Evolutionary conservation across 192 early-diverging fungal species (phyloP), one percentile per base, ranked within the genome.

Genomic region (Backusella luteola): DNA sequence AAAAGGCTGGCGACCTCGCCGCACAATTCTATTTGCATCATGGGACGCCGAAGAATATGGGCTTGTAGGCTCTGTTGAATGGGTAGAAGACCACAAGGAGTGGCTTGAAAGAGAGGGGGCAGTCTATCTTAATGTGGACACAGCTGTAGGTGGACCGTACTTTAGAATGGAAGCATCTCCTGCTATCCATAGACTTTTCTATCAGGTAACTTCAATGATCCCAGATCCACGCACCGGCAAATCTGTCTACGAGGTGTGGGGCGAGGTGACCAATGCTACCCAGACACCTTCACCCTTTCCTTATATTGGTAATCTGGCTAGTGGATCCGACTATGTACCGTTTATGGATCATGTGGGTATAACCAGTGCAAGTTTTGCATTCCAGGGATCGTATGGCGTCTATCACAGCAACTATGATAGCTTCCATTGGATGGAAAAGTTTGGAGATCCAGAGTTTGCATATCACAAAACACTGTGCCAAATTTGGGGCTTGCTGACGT

Each of bases 1-100:
- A 56, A 76, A 82, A 23, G 91, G 91, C 36, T 92, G 91, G 91
- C 87, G 87, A 21, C 91, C 91, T 9, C 82, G 86, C 11, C 85
- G 91, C 52, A 89, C 90, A 29, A 87, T 92, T 26, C 77, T 89
- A 34, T 80, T 92, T 29, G 87, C 84, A 14, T 90, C 88, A 29
- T 92, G 91, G 91, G 91, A 92, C 81, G 91, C 86, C 29, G 90
- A 89, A 72, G 91, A 92, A 80, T 90, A 90, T 77, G 81, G 90
- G 11, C 70, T 89, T 21, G 77, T 90, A 19, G 91, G 91, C 8
- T 91, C 90, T 26, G 91, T 90, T 32, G 91, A 92, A 77, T 92
- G 88, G 88, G 91, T 90, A 3, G 91, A 92, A 74, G 89, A 91
- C 39, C 80, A 90, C 49, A 74, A 85, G 17, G 84, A 87, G 77